Base-by-base conservation (phyloP, 176 grass and related monocot genomes). In the Phoenix roebelenii region DNA sequence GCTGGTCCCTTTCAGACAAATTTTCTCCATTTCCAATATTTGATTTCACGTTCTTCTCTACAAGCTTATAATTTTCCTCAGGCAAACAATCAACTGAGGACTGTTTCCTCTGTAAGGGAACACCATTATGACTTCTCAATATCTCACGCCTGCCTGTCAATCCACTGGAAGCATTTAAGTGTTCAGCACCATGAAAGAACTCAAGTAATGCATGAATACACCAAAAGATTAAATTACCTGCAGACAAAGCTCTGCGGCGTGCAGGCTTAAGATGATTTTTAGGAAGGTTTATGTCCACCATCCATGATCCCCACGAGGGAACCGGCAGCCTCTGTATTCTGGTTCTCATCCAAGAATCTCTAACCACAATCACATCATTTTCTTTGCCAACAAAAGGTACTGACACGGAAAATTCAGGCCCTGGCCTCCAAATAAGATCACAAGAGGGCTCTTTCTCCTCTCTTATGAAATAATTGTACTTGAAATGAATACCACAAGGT, bases 401-500 rank as follows among this genome's bases (percentile, higher is more conserved):
- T 22, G 80, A 90, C 23, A 96, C 74, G 57, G 80, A 96, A 56
- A 67, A 90, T 23, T 77, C 86, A 55, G 92, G 92, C 51, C 92
- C 86, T 49, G 80, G 75, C 64, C 83, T 96, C 86, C 92, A 90
- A 79, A 82, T 30, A 67, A 85, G 77, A 70, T 74, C 68, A 67
- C 59, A 79, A 67, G 66, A 85, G 62, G 74, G 68, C 39, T 62
- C 28, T 49, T 80, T 84, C 60, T 61, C 54, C 58, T 77, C 71
- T 68, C 77, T 83, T 80, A 87, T 53, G 74, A 96, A 90, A 87
- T 96, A 96, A 76, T 90, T 96, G 68, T 96, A 96, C 70, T 82
- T 90, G 72, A 96, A 90, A 86, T 90, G 78, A 44, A 87, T 85
- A 29, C 86, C 86, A 79, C 71, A 85, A 58, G 87, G 86, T 72